These are phyloP conservation scores for Gentiana straminea DNA, from an alignment of 257 asterid genomes.

Conservation along the genomic window DNA sequence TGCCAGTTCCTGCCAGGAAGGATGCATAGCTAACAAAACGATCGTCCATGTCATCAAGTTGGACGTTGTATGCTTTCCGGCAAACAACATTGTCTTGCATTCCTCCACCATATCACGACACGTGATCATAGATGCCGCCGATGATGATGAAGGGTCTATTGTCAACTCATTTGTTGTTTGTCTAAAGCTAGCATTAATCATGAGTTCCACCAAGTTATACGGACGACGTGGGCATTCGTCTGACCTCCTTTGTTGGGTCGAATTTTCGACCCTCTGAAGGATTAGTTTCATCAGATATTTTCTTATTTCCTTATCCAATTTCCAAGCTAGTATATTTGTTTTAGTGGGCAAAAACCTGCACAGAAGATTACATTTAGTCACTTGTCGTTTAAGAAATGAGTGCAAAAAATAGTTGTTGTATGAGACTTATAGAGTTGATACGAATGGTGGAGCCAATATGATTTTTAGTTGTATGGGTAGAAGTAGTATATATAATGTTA, in stretches of 20 bases:
- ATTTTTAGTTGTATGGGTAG: too few species aligned
- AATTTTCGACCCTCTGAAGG: constrained; percentile 27
- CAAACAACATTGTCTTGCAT: constrained; percentile 88
- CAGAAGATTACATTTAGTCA: too few species aligned
- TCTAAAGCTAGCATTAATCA: constrained; percentile 50
- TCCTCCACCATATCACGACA: constrained; percentile 74
- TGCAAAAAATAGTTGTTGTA: too few species aligned
- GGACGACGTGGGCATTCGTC: constrained; percentile 69
- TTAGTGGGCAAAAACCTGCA: constrained; percentile 70
- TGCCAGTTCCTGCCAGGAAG: constrained; percentile 95
- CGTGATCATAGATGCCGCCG: constrained; percentile 15
- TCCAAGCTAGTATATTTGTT: constrained; percentile 74
- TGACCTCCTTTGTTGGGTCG: constrained; percentile 23
- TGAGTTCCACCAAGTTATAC: constrained; percentile 61
- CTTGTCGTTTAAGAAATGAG: too few species aligned
- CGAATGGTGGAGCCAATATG: too few species aligned
- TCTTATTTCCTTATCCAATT: constrained; percentile 70
- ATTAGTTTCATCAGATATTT: constrained; percentile 55
- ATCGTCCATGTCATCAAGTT: constrained; percentile 90
- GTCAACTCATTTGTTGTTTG: constrained; percentile 5
- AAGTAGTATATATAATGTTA: too few species aligned
- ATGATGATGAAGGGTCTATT: not conserved
- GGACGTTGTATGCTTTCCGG: constrained; percentile 81
- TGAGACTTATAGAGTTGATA: too few species aligned
- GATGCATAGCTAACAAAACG: constrained; percentile 81